phyloP scores from a whole-genome alignment of 257 asterid species.

The Prunella vulgaris region DNA sequence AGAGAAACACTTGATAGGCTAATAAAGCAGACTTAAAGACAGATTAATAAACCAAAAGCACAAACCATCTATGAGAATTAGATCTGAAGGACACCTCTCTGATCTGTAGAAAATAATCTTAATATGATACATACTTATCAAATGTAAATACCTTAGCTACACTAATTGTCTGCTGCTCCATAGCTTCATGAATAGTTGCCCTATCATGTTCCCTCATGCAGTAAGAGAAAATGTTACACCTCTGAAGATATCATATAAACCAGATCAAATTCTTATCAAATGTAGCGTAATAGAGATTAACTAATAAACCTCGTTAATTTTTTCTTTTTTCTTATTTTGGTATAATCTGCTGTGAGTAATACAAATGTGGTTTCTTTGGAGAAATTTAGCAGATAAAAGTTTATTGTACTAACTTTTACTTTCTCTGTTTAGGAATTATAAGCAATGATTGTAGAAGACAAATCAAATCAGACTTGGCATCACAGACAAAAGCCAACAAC shows the following conservation, averaged over 20 bases:
- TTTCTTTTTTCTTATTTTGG: too few relatives aligned
- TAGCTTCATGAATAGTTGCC: conserved; percentile 97
- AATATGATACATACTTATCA: conserved; percentile 1
- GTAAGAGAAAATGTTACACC: conserved; percentile 19
- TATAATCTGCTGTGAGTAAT: neutral
- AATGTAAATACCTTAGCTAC: conserved; percentile 79
- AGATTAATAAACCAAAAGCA: conserved; percentile 1
- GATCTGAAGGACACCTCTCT: too few relatives aligned
- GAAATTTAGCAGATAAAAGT: neutral
- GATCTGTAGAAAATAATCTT: neutral
- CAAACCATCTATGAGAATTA: too few relatives aligned
- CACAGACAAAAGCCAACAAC: neutral
- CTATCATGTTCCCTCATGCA: conserved; percentile 99
- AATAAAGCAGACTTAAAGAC: neutral
- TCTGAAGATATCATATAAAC: neutral
- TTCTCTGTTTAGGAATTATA: neutral
- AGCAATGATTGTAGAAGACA: neutral
- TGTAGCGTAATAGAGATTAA: neutral
- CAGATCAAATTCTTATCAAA: neutral
- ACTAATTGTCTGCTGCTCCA: conserved; percentile 99
- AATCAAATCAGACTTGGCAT: neutral
- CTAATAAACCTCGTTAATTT: conserved; percentile 6
- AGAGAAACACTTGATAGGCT: neutral
- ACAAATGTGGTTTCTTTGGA: neutral
- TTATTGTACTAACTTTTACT: neutral